These are phyloP conservation scores for Mucor piriformis DNA, from an alignment of 371 early-diverging fungal genomes.

Conservation along the genomic window DNA sequence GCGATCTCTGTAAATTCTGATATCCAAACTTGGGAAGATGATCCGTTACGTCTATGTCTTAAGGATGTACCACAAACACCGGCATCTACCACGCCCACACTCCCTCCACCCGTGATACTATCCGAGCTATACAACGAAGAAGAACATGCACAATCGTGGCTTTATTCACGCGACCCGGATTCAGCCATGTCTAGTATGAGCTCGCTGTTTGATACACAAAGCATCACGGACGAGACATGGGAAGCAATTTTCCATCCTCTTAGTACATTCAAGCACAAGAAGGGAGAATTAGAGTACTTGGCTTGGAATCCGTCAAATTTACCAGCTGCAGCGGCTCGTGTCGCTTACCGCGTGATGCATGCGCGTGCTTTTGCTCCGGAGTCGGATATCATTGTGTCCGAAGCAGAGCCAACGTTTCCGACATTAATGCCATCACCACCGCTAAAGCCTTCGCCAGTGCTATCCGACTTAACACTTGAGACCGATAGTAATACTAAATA, in stretches of 20 bases:
- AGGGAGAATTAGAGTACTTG: constrained; percentile 18
- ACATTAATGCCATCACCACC: constrained; percentile 12
- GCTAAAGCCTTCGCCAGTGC: constrained; percentile 6
- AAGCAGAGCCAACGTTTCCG: constrained; percentile 10
- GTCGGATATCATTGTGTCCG: not conserved
- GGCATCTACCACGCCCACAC: not conserved
- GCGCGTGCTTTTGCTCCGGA: not conserved
- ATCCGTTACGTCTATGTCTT: constrained; percentile 2
- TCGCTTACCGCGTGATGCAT: constrained; percentile 8
- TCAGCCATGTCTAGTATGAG: too few species aligned
- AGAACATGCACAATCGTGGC: not conserved
- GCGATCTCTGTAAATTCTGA: too few species aligned
- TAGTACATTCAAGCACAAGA: constrained; percentile 22
- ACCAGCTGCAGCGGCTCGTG: constrained; percentile 12
- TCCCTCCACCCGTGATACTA: not conserved
- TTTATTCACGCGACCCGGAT: too few species aligned
- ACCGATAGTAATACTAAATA: not conserved
- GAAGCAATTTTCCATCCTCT: constrained; percentile 24
- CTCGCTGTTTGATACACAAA: too few species aligned
- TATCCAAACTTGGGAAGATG: not conserved
- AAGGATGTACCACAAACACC: not conserved
- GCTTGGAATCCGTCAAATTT: constrained; percentile 10
- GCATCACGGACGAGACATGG: constrained; percentile 9
- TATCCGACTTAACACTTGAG: not conserved
- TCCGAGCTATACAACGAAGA: not conserved